Evolutionary conservation across 225 moss, liverwort and hornwort species (phyloP).

Genomic region (Pseudisothecium myosuroides): DNA sequence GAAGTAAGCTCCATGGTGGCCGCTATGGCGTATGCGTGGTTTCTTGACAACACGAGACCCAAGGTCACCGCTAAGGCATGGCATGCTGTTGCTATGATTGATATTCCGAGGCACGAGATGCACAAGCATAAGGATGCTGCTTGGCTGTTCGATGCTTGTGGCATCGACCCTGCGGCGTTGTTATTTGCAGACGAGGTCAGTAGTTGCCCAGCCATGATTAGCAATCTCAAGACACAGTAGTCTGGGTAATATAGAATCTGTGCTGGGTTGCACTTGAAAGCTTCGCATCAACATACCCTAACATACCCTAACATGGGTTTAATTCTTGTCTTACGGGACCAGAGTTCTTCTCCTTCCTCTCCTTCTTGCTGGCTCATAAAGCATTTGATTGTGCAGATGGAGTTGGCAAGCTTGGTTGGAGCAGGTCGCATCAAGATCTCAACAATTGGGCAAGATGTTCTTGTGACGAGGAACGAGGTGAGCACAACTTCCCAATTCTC

Average conservation of each 20-base stretch:
- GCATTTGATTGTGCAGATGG: conserved; percentile 8
- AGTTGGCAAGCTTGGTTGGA: conserved; percentile 15
- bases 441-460: conserved; percentile 29
- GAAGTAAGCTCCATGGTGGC: conserved; percentile 49
- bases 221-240: not conserved
- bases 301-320: too few species aligned
- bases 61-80: conserved; percentile 24
- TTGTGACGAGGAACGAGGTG: conserved; percentile 44
- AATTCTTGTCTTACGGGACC: not conserved
- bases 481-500: not conserved
- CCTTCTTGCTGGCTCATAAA: not conserved
- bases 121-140: conserved; percentile 40
- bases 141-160: conserved; percentile 49
- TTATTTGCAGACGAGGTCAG: conserved; percentile 43
- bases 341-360: not conserved
- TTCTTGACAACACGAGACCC: conserved; percentile 17
- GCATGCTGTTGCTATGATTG: conserved; percentile 36
- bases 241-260: not conserved
- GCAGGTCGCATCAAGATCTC: conserved; percentile 25
- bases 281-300: not conserved
- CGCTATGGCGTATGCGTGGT: conserved; percentile 41
- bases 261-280: not conserved
- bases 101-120: conserved; percentile 39
- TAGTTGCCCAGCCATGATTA: not conserved
- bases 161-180: conserved; percentile 34